Conservation (phyloP, 1,284 basidiomycete species). For the Chalciporus sp. region DNA sequence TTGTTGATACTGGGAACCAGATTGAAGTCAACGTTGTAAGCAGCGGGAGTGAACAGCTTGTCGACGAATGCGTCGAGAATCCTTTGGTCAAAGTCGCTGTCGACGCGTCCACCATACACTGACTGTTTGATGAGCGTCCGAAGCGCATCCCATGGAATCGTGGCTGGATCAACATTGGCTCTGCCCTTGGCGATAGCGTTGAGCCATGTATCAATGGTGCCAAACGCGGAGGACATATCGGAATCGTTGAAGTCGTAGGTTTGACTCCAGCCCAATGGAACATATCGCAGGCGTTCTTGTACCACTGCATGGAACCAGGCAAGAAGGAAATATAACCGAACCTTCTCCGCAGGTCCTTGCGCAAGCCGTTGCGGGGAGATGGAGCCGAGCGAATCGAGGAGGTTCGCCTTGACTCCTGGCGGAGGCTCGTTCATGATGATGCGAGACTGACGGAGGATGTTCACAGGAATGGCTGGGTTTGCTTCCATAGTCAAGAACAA, state of each 20-base stretch:
- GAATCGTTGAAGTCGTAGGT: conserved; percentile 98
- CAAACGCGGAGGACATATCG: conserved; percentile 91
- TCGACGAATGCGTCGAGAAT: conserved; percentile 93
- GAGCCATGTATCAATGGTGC: conserved; percentile 91
- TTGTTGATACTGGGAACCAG: conserved; percentile 73
- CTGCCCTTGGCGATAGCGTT: conserved; percentile 79
- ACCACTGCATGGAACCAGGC: conserved; percentile 98
- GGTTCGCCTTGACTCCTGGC: conserved; percentile 92
- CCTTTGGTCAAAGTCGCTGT: conserved; percentile 92
- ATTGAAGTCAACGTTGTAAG: conserved; percentile 91
- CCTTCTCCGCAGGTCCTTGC: conserved; percentile 89
- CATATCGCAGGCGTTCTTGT: conserved; percentile 93
- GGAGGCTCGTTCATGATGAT: conserved; percentile 98
- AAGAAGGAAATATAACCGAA: conserved; percentile 90
- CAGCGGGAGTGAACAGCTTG: conserved; percentile 79
- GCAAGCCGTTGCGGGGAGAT: conserved; percentile 71
- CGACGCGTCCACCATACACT: conserved; percentile 91
- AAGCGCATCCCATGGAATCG: conserved; percentile 92
- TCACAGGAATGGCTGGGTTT: conserved; percentile 90
- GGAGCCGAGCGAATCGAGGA: conserved; percentile 86
- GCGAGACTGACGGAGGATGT: conserved; percentile 92
- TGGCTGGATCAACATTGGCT: conserved; percentile 87
- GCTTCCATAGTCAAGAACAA: conserved; percentile 97
- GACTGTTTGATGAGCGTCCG: conserved; percentile 91
- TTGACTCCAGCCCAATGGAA: conserved; percentile 94